These are phyloP conservation scores for Aspergillus asperescens DNA, from an alignment of 495 filamentous ascomycete species.

Conservation along the genomic window DNA sequence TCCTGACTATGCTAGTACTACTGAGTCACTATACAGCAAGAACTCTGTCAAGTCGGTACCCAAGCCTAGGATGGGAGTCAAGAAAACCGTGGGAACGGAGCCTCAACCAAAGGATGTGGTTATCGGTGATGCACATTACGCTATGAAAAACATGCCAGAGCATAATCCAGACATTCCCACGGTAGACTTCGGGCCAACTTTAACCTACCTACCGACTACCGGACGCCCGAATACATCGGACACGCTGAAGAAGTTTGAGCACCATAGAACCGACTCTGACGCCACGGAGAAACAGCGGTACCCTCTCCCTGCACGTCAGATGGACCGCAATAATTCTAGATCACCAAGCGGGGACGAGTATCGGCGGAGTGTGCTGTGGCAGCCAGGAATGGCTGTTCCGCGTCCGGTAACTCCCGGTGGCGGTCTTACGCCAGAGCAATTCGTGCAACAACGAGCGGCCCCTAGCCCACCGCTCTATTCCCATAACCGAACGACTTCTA, in stretches of 20 bases:
- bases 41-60: slow-evolving; percentile 54
- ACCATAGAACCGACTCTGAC: slow-evolving; percentile 38
- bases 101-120: slow-evolving; percentile 46
- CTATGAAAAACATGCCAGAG: slow-evolving; percentile 28
- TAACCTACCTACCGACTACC: slow-evolving; percentile 54
- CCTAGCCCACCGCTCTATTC: slow-evolving; percentile 46
- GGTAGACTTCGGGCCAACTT: slow-evolving; percentile 84
- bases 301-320: slow-evolving; percentile 23
- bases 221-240: slow-evolving; percentile 37
- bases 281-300: slow-evolving; percentile 30
- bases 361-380: slow-evolving; percentile 69
- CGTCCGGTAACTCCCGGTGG: slow-evolving; percentile 43
- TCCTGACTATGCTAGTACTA: slow-evolving; percentile 68
- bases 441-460: slow-evolving; percentile 76
- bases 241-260: slow-evolving; percentile 33
- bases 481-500: slow-evolving; percentile 55
- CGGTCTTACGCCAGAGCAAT: slow-evolving; percentile 65
- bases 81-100: slow-evolving; percentile 71
- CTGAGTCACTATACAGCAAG: slow-evolving; percentile 57
- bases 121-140: slow-evolving; percentile 58
- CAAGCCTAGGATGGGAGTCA: slow-evolving; percentile 71
- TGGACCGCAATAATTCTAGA: slow-evolving; percentile 30
- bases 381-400: slow-evolving; percentile 58
- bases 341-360: slow-evolving; percentile 43
- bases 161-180: slow-evolving; percentile 56